These are phyloP conservation scores for Lepidium didymum DNA, from an alignment of 345 rosid species.

Conservation along the genomic window DNA sequence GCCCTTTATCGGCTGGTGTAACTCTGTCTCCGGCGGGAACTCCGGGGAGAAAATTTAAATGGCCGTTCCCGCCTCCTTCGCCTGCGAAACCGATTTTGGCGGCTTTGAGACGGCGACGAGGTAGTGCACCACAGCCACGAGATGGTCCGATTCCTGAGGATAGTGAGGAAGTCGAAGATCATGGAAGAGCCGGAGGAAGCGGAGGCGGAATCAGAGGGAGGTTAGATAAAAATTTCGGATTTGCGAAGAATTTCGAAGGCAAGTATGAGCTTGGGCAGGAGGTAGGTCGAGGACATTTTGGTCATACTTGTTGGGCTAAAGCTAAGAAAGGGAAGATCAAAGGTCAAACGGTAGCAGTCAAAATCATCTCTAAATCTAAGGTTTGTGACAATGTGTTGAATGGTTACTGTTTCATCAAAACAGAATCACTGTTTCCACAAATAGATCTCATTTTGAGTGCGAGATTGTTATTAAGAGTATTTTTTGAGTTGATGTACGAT, in stretches of 20 bases:
- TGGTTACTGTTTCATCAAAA: not conserved
- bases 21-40: conserved; percentile 83
- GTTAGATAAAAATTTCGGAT: conserved; percentile 85
- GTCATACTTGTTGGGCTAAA: conserved; percentile 90
- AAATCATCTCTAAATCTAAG: conserved; percentile 90
- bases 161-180: conserved; percentile 6
- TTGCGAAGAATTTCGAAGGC: conserved; percentile 60
- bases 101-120: conserved; percentile 51
- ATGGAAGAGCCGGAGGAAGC: conserved; percentile 14
- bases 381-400: conserved; percentile 21
- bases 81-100: conserved; percentile 94
- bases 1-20: conserved; percentile 79
- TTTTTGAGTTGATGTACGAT: too few species aligned
- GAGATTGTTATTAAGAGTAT: not conserved
- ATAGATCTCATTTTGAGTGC: not conserved
- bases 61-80: conserved; percentile 97
- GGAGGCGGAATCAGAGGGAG: conserved; percentile 27
- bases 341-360: conserved; percentile 79
- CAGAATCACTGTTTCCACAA: not conserved
- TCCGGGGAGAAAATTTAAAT: conserved; percentile 75
- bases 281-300: conserved; percentile 96
- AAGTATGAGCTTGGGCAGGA: conserved; percentile 83
- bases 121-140: conserved; percentile 40
- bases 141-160: conserved; percentile 72
- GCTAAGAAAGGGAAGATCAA: conserved; percentile 77